Conservation (phyloP, 306 rosid species). For the Acacia acuminata region DNA sequence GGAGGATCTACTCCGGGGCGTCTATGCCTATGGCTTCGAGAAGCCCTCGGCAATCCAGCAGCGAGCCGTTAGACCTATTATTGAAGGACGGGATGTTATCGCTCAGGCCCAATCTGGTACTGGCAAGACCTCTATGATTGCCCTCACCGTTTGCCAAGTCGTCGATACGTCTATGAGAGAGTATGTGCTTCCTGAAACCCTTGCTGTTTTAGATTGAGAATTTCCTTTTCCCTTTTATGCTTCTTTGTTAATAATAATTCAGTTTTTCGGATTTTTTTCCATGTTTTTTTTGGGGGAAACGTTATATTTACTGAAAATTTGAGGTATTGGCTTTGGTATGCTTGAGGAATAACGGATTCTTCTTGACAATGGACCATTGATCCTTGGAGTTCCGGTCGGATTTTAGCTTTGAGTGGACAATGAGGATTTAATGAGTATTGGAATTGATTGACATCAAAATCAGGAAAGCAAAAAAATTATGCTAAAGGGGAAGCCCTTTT, state of each 20-base stretch:
- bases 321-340: background rate
- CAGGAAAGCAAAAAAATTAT: background rate
- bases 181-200: slow-evolving; percentile 43
- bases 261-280: background rate
- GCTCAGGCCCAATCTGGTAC: slow-evolving; percentile 99
- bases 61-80: slow-evolving; percentile 88
- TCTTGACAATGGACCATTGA: background rate
- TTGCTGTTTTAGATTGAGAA: background rate
- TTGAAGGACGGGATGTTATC: slow-evolving; percentile 92
- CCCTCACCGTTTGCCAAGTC: slow-evolving; percentile 87
- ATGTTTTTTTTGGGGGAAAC: background rate
- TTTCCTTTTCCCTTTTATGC: background rate
- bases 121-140: slow-evolving; percentile 97
- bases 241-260: no score
- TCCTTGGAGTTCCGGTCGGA: background rate
- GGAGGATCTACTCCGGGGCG: slow-evolving; percentile 87
- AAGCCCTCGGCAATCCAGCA: slow-evolving; percentile 99
- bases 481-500: background rate
- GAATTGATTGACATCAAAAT: background rate
- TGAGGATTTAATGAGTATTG: background rate
- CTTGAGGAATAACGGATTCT: background rate
- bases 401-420: background rate
- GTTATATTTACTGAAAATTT: background rate
- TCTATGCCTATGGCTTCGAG: slow-evolving; percentile 90
- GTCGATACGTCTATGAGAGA: slow-evolving; percentile 81